Evolutionary conservation across 139 green algal genomes (phyloP), one percentile per base, ranked within the genome.

Genomic region (Axilococcus clingmanii): DNA sequence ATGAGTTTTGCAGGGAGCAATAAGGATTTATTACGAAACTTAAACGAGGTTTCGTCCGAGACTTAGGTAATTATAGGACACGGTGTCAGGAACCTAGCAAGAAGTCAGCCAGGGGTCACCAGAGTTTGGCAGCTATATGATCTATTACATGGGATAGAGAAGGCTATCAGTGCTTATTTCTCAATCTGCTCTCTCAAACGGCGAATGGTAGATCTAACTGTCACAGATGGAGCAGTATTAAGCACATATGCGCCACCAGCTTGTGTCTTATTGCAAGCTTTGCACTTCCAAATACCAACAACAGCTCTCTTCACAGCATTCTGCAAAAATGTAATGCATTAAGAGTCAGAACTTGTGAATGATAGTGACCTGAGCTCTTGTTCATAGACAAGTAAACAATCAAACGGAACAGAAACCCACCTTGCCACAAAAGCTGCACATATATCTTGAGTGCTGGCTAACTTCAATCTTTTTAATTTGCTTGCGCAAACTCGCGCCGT

Each of bases 381-480:
- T n/a, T n/a, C n/a, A n/a, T n/a, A n/a, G n/a, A n/a, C n/a, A n/a
- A n/a, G n/a, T n/a, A n/a, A n/a, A n/a, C n/a, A n/a, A n/a, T n/a
- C n/a, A n/a, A n/a, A n/a, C n/a, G n/a, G 92, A 80, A n/a, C n/a
- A n/a, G n/a, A n/a, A n/a, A n/a, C n/a, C n/a, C n/a, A n/a, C n/a
- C 82, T 98, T 99, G 60, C 93, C 93, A 76, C 93, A 98, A 81
- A 96, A 97, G 36, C 82, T 75, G 83, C 93, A 98, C 66, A 96
- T 92, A 77, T 96, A 99, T 77, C 95, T 97, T 59, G 81, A 88
- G 85, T 97, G 91, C 78, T 99, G 93, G 61, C 72, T 89, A 59
- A 99, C 85, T 68, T 99, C 93, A 63, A 94, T 95, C 85, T 99
- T 99, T 81, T 98, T 99, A 63, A 98, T 89, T 68, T 93, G 82